Percentiles rank a stretch among this genome's conserved stretches.
Evolutionary conservation across 2,329 filamentous ascomycete genomes (phyloP).

Genomic region (Didymella lethalis): DNA sequence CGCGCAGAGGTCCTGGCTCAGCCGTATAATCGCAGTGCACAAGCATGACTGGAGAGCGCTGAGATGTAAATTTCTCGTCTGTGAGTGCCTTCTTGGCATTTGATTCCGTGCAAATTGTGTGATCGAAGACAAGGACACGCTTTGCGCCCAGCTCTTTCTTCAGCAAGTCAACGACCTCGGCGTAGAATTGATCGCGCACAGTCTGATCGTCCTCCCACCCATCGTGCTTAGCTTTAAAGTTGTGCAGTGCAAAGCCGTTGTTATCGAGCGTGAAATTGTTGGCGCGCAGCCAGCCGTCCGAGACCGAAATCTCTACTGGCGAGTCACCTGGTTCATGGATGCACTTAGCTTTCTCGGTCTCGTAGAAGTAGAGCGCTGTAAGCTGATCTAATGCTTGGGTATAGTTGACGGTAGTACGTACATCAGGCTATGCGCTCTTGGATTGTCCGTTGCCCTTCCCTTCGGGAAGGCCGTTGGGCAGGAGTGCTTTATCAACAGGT

Average conservation of each 20-base stretch:
- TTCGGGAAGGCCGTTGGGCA: constrained; percentile 11
- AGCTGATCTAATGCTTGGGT: constrained; percentile 54
- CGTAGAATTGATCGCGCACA: constrained; percentile 56
- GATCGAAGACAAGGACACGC: constrained; percentile 59
- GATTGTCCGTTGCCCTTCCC: constrained; percentile 5
- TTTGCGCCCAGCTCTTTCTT: constrained; percentile 56
- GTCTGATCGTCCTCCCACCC: constrained; percentile 54
- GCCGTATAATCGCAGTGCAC: constrained; percentile 62
- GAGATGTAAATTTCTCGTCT: constrained; percentile 43
- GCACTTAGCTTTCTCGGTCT: constrained; percentile 49
- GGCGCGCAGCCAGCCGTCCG: constrained; percentile 54
- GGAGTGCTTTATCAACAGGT: constrained; percentile 47
- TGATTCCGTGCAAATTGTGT: constrained; percentile 56
- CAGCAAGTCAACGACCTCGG: constrained; percentile 57
- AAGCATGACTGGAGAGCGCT: constrained; percentile 58
- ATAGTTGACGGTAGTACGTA: constrained; percentile 56
- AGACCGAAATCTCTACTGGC: constrained; percentile 50
- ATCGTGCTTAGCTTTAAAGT: constrained; percentile 51
- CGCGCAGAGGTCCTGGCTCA: constrained; percentile 53
- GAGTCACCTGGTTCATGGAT: constrained; percentile 55
- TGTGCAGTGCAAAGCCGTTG: constrained; percentile 57
- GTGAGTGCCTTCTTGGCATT: constrained; percentile 47
- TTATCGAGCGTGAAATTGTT: constrained; percentile 56
- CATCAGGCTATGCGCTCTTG: constrained; percentile 10
- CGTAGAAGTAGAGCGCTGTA: constrained; percentile 54